Evolutionary conservation across 108 stramenopile species (phyloP), one percentile per base, ranked within the genome.

Genomic region (Nannochloropsis oceanica): DNA sequence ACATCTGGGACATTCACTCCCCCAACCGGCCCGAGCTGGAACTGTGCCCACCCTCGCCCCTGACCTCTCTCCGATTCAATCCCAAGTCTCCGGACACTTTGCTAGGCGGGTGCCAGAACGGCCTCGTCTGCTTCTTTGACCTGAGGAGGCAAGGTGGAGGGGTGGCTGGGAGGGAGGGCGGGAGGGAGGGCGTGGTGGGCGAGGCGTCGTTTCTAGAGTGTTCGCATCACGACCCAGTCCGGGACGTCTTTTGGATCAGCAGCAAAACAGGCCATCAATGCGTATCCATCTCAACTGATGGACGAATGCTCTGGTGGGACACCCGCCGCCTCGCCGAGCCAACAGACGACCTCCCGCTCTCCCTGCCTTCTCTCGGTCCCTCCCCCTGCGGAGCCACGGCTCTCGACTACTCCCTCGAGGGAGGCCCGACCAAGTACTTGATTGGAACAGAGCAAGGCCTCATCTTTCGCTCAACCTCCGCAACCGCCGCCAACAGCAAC

Each of bases 401-500:
- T 14, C 84, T 96, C 90, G 95, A 96, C 84, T 96, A 96, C 90
- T 94, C 93, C 90, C 90, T 87, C 43, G 95, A 96, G 88, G 94
- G 94, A 26, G 93, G 94, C 11, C 94, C 93, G 44, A 94, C 94
- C 26, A 96, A 96, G 86, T 96, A 93, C 83, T 87, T 96, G 18
- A 92, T 95, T 43, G 95, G 95, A 34, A 95, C 94, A 1, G 94
- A 96, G 87, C 95, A 95, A 87, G 94, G 95, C 18, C 91, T 94
- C 43, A 94, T 95, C 34, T 94, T 86, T 92, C 92, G 44, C 84
- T 96, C 50, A 94, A 94, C 82, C 1, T 85, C 12, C 34, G 43
- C 25, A 88, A 88, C 59, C 50, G 84, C 13, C 73, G 73, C 26
- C 84, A 88, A 24, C 50, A 50, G 26, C 18, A 83, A 27, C 82